These are phyloP conservation scores for Curvularia hawaiiensis DNA, from an alignment of 2,329 filamentous ascomycete genomes.

Conservation along the genomic window DNA sequence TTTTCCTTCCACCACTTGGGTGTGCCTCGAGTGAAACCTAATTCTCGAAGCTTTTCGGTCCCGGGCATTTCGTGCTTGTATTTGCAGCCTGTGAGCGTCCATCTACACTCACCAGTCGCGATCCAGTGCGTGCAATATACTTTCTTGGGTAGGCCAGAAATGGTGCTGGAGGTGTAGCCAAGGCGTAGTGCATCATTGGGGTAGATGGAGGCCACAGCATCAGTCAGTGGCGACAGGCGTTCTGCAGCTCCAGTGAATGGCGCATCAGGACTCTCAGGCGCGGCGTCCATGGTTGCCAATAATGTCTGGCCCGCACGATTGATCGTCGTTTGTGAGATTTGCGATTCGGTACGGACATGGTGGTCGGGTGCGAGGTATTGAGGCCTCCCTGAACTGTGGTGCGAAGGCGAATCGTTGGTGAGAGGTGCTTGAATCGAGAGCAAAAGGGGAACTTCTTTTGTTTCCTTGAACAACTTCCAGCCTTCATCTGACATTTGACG, in stretches of 20 bases:
- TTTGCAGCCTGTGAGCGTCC: constrained; percentile 82
- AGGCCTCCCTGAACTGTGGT: constrained; percentile 1
- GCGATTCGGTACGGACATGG: constrained; percentile 12
- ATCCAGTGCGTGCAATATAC: constrained; percentile 89
- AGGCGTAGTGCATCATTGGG: constrained; percentile 33
- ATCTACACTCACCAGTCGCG: constrained; percentile 82
- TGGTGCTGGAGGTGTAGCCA: constrained; percentile 46
- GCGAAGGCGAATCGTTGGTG: neutral
- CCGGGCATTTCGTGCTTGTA: constrained; percentile 94
- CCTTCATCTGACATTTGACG: constrained; percentile 29
- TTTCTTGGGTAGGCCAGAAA: constrained; percentile 61
- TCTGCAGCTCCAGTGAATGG: neutral
- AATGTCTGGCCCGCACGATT: neutral
- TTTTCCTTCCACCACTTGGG: constrained; percentile 64
- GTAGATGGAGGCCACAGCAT: constrained; percentile 37
- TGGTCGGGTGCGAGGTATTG: constrained; percentile 29
- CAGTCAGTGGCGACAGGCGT: constrained; percentile 16
- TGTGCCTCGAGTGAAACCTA: constrained; percentile 65
- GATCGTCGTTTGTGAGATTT: neutral
- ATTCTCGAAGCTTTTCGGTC: constrained; percentile 64
- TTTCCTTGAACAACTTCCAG: constrained; percentile 34
- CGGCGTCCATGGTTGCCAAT: neutral
- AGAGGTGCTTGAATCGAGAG: constrained; percentile 17
- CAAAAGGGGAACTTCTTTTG: constrained; percentile 11
- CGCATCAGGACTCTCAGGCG: neutral